phyloP scores from a whole-genome alignment of 768 basidiomycete genomes.

The Dendrothele bispora region DNA sequence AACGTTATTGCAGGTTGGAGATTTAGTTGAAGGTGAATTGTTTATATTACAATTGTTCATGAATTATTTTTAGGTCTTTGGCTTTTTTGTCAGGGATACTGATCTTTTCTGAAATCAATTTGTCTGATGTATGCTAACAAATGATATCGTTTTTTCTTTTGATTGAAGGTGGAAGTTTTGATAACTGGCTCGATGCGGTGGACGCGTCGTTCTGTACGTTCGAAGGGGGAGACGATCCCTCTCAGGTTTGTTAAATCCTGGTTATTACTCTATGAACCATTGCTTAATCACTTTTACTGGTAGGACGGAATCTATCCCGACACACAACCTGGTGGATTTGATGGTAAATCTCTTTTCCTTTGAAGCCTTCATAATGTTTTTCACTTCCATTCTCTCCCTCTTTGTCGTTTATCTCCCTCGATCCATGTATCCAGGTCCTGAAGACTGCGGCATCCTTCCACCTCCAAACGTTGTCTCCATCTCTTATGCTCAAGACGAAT shows the following conservation, averaged over 20 bases:
- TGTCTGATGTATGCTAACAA: not conserved
- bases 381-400: not conserved
- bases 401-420: not conserved
- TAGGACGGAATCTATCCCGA: constrained; percentile 45
- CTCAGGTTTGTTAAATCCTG: constrained; percentile 9
- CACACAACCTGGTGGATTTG: constrained; percentile 32
- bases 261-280: not conserved
- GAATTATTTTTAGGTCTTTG: too few relatives aligned
- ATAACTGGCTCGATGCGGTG: constrained; percentile 45
- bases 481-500: constrained; percentile 35
- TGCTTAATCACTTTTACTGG: not conserved
- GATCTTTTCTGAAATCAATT: too few relatives aligned
- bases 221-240: constrained; percentile 44
- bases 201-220: constrained; percentile 43
- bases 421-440: constrained; percentile 23
- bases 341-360: constrained; percentile 21
- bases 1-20: constrained; percentile 41
- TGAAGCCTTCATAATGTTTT: not conserved
- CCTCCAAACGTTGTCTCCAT: constrained; percentile 37
- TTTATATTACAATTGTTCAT: too few relatives aligned
- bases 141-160: not conserved
- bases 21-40: constrained; percentile 28
- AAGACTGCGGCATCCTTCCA: constrained; percentile 35
- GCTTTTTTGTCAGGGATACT: too few relatives aligned
- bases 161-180: constrained; percentile 37